Evolutionary conservation across 2,329 filamentous ascomycete species (phyloP).

Genomic region (Xylaria sp.): DNA sequence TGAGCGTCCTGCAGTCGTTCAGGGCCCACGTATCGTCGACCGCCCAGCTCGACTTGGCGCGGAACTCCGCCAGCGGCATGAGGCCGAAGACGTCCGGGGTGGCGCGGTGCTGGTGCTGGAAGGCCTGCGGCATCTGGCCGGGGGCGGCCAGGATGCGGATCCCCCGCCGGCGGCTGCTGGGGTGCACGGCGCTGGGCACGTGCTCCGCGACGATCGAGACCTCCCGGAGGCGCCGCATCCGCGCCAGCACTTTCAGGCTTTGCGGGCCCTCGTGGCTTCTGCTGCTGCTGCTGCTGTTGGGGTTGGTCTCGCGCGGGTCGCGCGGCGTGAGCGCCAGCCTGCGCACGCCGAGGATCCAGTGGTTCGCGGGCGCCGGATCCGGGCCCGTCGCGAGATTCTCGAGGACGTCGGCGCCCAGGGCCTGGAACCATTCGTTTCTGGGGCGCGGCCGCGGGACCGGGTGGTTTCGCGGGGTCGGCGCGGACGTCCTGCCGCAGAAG

Average conservation of each 20-base stretch:
- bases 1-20: neutral
- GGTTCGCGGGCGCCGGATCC: too few species aligned
- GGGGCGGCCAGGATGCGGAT: neutral
- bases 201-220: neutral
- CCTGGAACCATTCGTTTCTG: too few species aligned
- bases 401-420: too few species aligned
- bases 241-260: neutral
- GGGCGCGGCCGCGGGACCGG: too few species aligned
- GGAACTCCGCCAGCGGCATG: neutral
- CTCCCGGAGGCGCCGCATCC: neutral
- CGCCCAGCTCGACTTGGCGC: neutral
- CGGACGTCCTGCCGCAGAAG: neutral
- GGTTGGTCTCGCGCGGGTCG: too few species aligned
- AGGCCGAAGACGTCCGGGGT: neutral
- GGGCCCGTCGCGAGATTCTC: too few species aligned
- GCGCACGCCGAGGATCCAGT: neutral
- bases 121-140: neutral
- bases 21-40: neutral
- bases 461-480: too few species aligned
- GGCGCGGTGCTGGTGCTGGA: too few species aligned
- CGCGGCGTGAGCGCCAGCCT: neutral
- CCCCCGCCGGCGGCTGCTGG: neutral
- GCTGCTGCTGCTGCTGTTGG: too few species aligned
- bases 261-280: too few species aligned
- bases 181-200: neutral